These are phyloP conservation scores for Chaetomiaceae sp. DNA, from an alignment of 2,329 filamentous ascomycete species.

Conservation along the genomic window DNA sequence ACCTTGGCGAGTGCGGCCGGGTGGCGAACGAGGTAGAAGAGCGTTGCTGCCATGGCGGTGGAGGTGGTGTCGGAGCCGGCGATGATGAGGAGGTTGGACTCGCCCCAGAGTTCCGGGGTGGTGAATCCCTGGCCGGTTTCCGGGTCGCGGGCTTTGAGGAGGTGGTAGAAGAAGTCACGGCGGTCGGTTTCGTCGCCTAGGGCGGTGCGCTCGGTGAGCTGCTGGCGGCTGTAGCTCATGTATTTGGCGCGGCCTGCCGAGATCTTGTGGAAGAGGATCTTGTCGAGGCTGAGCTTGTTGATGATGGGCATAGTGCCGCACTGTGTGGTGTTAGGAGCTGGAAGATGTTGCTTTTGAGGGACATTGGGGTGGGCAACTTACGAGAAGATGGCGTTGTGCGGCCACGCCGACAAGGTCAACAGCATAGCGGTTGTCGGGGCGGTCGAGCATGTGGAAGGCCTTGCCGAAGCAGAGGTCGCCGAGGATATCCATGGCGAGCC, in stretches of 20 bases:
- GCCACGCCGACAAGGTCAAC: constrained; percentile 63
- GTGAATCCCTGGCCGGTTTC: constrained; percentile 64
- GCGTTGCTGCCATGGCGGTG: constrained; percentile 58
- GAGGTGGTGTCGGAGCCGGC: constrained; percentile 69
- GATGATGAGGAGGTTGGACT: constrained; percentile 67
- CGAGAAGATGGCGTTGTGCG: constrained; percentile 63
- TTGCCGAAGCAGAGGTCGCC: constrained; percentile 58
- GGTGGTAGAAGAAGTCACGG: constrained; percentile 71
- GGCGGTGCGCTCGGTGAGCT: constrained; percentile 62
- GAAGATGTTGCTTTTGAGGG: neutral
- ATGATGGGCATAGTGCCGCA: constrained; percentile 69
- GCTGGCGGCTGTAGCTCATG: constrained; percentile 64
- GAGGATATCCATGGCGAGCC: constrained; percentile 58
- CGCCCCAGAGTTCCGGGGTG: constrained; percentile 63
- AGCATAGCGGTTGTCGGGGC: constrained; percentile 58
- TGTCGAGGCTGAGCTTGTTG: constrained; percentile 61
- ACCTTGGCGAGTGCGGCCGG: constrained; percentile 43
- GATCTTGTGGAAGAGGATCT: constrained; percentile 61
- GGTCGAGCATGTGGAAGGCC: constrained; percentile 58
- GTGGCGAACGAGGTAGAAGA: constrained; percentile 59
- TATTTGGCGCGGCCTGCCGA: constrained; percentile 63
- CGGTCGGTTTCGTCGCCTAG: constrained; percentile 61
- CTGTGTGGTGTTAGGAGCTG: constrained; percentile 34
- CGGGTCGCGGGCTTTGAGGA: constrained; percentile 66
- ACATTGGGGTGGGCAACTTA: constrained; percentile 36